phyloP scores from a whole-genome alignment of 2,329 filamentous ascomycete species.

The Pyrenophora teres region DNA sequence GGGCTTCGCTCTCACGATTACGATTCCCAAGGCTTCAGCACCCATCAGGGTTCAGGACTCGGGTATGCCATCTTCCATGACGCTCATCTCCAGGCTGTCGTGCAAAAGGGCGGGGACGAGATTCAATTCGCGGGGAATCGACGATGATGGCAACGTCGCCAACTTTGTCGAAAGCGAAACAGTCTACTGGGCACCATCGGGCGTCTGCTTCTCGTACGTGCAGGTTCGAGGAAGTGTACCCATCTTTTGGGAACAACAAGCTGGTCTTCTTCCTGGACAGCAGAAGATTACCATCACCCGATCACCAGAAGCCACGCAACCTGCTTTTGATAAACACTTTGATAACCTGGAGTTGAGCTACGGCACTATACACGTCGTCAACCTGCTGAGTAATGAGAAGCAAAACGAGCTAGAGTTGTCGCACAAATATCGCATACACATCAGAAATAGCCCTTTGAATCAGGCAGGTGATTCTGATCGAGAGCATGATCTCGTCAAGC shows the following conservation, averaged over 20 bases:
- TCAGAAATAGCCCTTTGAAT: slow-evolving; percentile 74
- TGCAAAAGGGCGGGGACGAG: slow-evolving; percentile 89
- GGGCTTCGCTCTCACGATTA: slow-evolving; percentile 86
- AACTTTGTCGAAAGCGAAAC: slow-evolving; percentile 99
- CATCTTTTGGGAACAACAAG: slow-evolving; percentile 94
- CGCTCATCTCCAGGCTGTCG: slow-evolving; percentile 88
- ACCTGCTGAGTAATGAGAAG: slow-evolving; percentile 89
- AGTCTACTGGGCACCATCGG: slow-evolving; percentile 80
- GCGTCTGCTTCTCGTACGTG: slow-evolving; percentile 86
- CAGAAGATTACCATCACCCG: slow-evolving; percentile 93
- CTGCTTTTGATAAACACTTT: slow-evolving; percentile 95
- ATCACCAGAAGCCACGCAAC: slow-evolving; percentile 87
- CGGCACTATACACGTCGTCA: slow-evolving; percentile 89
- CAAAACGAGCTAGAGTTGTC: slow-evolving; percentile 84
- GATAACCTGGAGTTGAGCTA: slow-evolving; percentile 83
- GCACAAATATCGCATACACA: slow-evolving; percentile 76
- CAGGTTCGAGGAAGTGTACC: slow-evolving; percentile 93
- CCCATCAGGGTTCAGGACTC: slow-evolving; percentile 69
- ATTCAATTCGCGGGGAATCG: slow-evolving; percentile 96
- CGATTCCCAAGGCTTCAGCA: slow-evolving; percentile 76
- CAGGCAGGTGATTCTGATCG: slow-evolving; percentile 57
- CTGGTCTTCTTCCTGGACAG: slow-evolving; percentile 84
- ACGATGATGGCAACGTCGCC: slow-evolving; percentile 95
- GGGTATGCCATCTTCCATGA: slow-evolving; percentile 81
- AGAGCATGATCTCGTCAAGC: slow-evolving; percentile 75